Evolutionary conservation across 768 basidiomycete species (phyloP).

Genomic region (Sarcodon sp.): DNA sequence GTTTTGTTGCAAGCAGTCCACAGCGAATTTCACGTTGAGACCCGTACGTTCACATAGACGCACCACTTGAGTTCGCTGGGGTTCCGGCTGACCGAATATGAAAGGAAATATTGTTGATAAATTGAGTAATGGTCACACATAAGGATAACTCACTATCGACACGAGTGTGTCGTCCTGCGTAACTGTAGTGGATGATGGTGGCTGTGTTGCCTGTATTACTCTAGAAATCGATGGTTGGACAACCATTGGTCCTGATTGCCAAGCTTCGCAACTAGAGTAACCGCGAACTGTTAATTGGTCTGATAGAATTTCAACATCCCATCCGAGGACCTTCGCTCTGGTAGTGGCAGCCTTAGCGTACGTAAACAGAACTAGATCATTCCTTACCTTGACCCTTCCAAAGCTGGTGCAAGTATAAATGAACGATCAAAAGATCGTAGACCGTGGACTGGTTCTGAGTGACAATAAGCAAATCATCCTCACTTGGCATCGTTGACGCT

Average conservation of each 20-base stretch:
- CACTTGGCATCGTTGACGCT: constrained; percentile 14
- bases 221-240: constrained; percentile 29
- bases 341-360: constrained; percentile 1
- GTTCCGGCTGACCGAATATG: constrained; percentile 37
- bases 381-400: constrained; percentile 74
- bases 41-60: constrained; percentile 63
- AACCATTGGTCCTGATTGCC: constrained; percentile 61
- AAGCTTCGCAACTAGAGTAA: constrained; percentile 77
- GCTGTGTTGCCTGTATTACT: constrained; percentile 11
- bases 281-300: constrained; percentile 76
- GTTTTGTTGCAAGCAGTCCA: constrained; percentile 80
- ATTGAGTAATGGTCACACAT: constrained; percentile 6
- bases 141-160: constrained; percentile 37
- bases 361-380: background rate
- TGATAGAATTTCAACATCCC: constrained; percentile 84
- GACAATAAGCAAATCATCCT: background rate
- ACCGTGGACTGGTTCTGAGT: constrained; percentile 55
- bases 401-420: constrained; percentile 74
- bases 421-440: constrained; percentile 89
- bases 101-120: constrained; percentile 1
- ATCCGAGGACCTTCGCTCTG: constrained; percentile 72
- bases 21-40: constrained; percentile 65
- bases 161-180: constrained; percentile 36
- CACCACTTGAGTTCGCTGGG: constrained; percentile 57
- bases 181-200: constrained; percentile 13